Base-by-base conservation (phyloP, 2,329 filamentous ascomycete species). In the Arthrinium phaeospermum region DNA sequence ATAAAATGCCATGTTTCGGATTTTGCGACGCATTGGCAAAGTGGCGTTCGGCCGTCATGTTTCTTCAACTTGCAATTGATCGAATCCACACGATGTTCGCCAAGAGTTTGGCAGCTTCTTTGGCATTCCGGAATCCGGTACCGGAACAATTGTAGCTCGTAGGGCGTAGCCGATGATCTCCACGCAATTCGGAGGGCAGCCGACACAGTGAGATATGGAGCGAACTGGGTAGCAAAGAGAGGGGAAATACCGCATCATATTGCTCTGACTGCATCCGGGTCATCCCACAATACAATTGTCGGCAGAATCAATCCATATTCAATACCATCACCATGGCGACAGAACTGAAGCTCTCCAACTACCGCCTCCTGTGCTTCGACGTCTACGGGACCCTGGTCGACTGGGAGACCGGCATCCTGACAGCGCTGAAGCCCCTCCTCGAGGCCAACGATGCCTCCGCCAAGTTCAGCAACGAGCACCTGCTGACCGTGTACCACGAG, bases 301-400 rank as follows among this genome's bases (percentile, higher is more conserved):
- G n/a, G 1, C 22, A n/a, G 7, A 3, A 49, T 10, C 6, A n/a
- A 47, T 22, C 16, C 8, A 49, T 41, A 10, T 30, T 12, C 44
- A 67, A 34, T 5, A 2, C 13, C 24, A 68, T 4, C 67, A n/a
- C 41, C 14, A 68, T 68, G 67, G 67, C 67, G n/a, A 27, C 41
- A 10, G 41, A 46, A 6, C 1, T 68, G n/a, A 72, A 68, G 37
- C 68, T 72, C 24, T 70, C 71, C 27, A 70, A 75, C 46, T 77
- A 73, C 46, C 71, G 71, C 41, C 68, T 75, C 73, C 88, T 94
- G 70, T 90, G 90, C 74, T 94, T 95, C 81, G 93, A 95, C 81
- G 90, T 93, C 83, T 95, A 93, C 80, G 92, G 93, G 78, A 95
- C 93, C 0, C 86, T 95, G 1, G 89, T 95, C 73, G 92, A 95